Conservation (phyloP, 441 rosid species). For the Francoa sonchifolia region DNA sequence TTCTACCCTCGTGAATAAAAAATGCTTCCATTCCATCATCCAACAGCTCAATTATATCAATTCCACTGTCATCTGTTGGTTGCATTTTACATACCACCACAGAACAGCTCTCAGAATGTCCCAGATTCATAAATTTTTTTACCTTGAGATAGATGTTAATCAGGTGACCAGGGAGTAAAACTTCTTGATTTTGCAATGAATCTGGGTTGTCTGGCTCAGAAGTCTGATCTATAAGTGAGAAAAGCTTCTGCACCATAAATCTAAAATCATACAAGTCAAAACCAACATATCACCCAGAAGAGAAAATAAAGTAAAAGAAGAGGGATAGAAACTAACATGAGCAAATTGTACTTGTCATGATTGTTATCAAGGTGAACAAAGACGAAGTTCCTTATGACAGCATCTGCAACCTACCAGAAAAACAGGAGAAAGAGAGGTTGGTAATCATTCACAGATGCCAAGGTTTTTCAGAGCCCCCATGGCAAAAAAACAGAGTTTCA, state of each 20-base stretch:
- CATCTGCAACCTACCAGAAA: constrained; percentile 57
- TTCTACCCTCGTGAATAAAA: background rate
- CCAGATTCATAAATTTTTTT: background rate
- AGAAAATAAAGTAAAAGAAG: constrained; percentile 9
- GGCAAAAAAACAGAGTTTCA: constrained; percentile 1
- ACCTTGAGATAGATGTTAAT: constrained; percentile 83
- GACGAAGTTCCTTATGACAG: constrained; percentile 55
- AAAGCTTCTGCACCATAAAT: constrained; percentile 92
- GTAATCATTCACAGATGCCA: too few species aligned
- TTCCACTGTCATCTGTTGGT: background rate
- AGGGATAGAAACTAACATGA: constrained; percentile 44
- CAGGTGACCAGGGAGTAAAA: constrained; percentile 91
- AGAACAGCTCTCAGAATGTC: too few species aligned
- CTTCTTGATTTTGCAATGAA: constrained; percentile 91
- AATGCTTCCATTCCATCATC: background rate
- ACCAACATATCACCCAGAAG: constrained; percentile 2
- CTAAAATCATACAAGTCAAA: constrained; percentile 33
- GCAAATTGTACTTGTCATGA: constrained; percentile 87
- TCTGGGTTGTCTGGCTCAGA: constrained; percentile 81
- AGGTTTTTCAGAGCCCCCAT: too few species aligned
- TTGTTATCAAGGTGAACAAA: constrained; percentile 75
- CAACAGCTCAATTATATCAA: background rate
- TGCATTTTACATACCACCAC: background rate
- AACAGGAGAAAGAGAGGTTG: constrained; percentile 1
- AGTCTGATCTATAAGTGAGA: constrained; percentile 86